Base-by-base conservation (phyloP, 2,329 filamentous ascomycete species). In the Neopestalotiopsis clavispora region DNA sequence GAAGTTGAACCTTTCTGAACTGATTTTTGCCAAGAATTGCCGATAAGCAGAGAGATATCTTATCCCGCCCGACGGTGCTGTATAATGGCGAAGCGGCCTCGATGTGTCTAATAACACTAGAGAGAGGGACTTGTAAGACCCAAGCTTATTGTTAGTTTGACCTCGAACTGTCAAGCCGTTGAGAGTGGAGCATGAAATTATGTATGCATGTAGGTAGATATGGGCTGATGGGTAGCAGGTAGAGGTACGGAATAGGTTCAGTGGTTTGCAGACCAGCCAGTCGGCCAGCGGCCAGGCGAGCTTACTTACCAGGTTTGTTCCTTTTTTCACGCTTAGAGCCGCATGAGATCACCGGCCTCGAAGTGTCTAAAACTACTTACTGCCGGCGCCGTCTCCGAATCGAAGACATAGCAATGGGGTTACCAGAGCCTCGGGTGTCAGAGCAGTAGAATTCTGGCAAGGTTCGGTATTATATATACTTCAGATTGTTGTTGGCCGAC, bases 21-120 rank as follows among this genome's bases (percentile, higher is more conserved):
- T 42, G 60, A 14, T 42, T n/a, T 63, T n/a, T 63, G 45, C 38
- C 14, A 17, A 23, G 34, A 10, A 3, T 14, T 23, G 60, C 20
- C 12, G 38, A 20, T 6, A 14, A 23, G 12, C 38, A 40, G 30
- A 40, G 28, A 52, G 4, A 38, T 38, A 9, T 63, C 34, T 38
- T 38, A 17, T 23, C 30, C 20, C 7, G 60, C 45, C 12, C 60
- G 34, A 42, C 20, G 34, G 14, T 7, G 60, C 32, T 17, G 20
- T 38, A 63, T 63, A 38, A 9, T 20, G 20, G 64, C 34, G 34
- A 38, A 28, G 38, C 23, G 34, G 10, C 56, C 52, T 34, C 52
- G 38, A 17, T 69, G 73, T 75, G 74, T 75, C 74, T 75, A 73
- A 61, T 75, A 75, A 75, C 73, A 72, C 72, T 69, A 67, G 45